phyloP scores from a whole-genome alignment of 345 rosid genomes.

The Rhizophora apiculata region DNA sequence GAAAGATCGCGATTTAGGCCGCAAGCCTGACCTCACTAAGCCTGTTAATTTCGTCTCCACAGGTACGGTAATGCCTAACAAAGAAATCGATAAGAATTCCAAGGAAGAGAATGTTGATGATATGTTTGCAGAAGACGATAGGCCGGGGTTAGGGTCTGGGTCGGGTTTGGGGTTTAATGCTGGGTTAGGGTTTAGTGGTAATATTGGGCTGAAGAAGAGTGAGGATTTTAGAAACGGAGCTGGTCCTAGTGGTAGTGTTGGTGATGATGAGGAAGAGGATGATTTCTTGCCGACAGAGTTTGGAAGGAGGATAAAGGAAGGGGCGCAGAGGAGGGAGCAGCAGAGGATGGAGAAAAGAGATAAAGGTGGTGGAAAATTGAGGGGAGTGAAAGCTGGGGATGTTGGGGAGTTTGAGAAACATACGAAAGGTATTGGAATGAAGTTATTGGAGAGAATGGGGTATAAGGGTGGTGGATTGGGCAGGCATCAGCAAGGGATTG shows the following conservation, averaged over 20 bases:
- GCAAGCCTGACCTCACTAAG: slow-evolving; percentile 60
- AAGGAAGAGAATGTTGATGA: slow-evolving; percentile 37
- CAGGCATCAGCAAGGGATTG: slow-evolving; percentile 82
- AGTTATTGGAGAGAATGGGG: slow-evolving; percentile 87
- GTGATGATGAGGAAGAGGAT: slow-evolving; percentile 30
- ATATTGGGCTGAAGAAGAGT: slow-evolving; percentile 8
- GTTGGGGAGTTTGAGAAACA: slow-evolving; percentile 71
- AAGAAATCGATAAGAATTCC: slow-evolving; percentile 58
- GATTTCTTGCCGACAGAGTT: slow-evolving; percentile 57
- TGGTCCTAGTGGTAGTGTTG: slow-evolving; percentile 10
- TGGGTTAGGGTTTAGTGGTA: slow-evolving; percentile 29
- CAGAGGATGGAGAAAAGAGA: slow-evolving; percentile 63
- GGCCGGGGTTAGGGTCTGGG: slow-evolving; percentile 52
- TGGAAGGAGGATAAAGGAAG: slow-evolving; percentile 72
- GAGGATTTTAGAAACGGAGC: slow-evolving; percentile 11
- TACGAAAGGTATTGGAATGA: slow-evolving; percentile 81
- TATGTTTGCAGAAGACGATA: slow-evolving; percentile 30
- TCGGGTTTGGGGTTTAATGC: slow-evolving; percentile 39
- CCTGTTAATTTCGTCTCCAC: slow-evolving; percentile 78
- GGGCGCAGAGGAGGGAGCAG: slow-evolving; percentile 59
- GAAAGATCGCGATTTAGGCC: slow-evolving; percentile 49
- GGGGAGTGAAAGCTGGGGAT: slow-evolving; percentile 38
- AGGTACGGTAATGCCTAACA: slow-evolving; percentile 68
- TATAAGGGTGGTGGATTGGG: slow-evolving; percentile 90
- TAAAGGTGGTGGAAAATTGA: slow-evolving; percentile 42